Percentiles rank a stretch among this genome's conserved stretches.
These are phyloP conservation scores for Corylus heterophylla DNA, from an alignment of 306 rosid genomes.

Conservation along the genomic window DNA sequence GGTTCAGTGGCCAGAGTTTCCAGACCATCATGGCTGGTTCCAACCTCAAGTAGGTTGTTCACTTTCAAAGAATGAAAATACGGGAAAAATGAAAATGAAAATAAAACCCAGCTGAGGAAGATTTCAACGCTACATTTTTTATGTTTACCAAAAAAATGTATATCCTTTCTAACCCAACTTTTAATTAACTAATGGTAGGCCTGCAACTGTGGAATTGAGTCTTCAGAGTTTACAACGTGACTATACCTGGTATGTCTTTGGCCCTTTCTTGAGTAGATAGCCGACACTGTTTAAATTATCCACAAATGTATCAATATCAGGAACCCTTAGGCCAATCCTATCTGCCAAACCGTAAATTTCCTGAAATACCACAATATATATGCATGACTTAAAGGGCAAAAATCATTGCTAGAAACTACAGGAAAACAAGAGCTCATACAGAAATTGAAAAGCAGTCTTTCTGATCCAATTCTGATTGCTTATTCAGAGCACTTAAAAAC, in stretches of 20 bases:
- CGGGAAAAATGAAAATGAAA: not conserved
- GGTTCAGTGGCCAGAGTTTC: not conserved
- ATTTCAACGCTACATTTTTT: not conserved
- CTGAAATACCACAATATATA: slow-evolving; percentile 43
- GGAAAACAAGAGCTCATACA: slow-evolving; percentile 40
- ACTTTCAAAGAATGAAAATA: not conserved
- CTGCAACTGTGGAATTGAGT: not conserved
- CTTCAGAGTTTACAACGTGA: slow-evolving; percentile 2
- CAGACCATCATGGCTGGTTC: not conserved
- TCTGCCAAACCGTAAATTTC: slow-evolving; percentile 92
- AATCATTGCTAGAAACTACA: slow-evolving; percentile 12
- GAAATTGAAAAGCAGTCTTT: slow-evolving; percentile 82
- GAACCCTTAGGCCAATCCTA: slow-evolving; percentile 74
- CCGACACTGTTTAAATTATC: slow-evolving; percentile 82
- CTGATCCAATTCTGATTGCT: slow-evolving; percentile 85
- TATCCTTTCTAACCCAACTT: not conserved
- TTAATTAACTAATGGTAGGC: not conserved
- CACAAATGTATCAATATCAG: slow-evolving; percentile 78
- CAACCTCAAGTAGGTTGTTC: slow-evolving; percentile 1
- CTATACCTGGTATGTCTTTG: slow-evolving; percentile 86
- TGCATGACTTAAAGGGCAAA: slow-evolving; percentile 11
- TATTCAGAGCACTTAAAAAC: slow-evolving; percentile 85
- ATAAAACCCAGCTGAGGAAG: not conserved
- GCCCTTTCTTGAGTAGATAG: slow-evolving; percentile 85
- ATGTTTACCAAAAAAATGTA: not conserved